phyloP scores from a whole-genome alignment of 1,284 basidiomycete species.

The Fomitiporia mediterranea region DNA sequence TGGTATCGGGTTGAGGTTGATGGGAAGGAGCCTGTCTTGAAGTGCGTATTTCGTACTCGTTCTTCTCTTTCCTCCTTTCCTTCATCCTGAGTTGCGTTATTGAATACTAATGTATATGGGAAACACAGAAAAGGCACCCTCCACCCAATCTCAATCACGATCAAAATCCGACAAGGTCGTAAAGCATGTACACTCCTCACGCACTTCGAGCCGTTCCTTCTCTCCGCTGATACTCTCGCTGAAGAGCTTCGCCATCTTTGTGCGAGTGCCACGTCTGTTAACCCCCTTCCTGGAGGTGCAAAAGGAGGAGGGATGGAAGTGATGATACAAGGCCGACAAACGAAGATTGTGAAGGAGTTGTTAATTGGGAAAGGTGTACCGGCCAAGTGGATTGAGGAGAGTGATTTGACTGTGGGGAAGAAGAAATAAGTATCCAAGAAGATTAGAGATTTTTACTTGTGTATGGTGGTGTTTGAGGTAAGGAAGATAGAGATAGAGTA shows the following conservation, averaged over 20 bases:
- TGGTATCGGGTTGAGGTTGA: conserved; percentile 61
- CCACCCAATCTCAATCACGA: conserved; percentile 60
- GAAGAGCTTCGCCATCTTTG: conserved; percentile 75
- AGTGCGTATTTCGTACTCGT: conserved; percentile 2
- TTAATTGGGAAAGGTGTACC: conserved; percentile 69
- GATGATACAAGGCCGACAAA: conserved; percentile 79
- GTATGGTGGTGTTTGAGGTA: background rate
- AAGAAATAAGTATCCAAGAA: conserved; percentile 33
- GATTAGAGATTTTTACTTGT: background rate
- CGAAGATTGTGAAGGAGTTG: conserved; percentile 59
- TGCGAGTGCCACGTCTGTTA: conserved; percentile 71
- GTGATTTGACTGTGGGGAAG: conserved; percentile 35
- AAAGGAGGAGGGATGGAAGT: conserved; percentile 52
- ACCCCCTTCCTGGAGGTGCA: conserved; percentile 43
- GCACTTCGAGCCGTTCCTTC: conserved; percentile 71
- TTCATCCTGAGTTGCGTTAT: background rate
- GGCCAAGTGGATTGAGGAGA: conserved; percentile 69
- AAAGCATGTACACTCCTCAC: conserved; percentile 75
- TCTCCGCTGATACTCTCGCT: conserved; percentile 67
- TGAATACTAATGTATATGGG: conserved; percentile 12
- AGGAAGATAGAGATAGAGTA: too few relatives aligned
- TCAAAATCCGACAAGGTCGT: conserved; percentile 71
- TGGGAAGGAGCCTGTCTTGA: conserved; percentile 37
- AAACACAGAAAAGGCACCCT: conserved; percentile 66
- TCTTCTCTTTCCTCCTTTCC: background rate